Base-by-base conservation (phyloP, 257 asterid species). In the Salvia splendens region DNA sequence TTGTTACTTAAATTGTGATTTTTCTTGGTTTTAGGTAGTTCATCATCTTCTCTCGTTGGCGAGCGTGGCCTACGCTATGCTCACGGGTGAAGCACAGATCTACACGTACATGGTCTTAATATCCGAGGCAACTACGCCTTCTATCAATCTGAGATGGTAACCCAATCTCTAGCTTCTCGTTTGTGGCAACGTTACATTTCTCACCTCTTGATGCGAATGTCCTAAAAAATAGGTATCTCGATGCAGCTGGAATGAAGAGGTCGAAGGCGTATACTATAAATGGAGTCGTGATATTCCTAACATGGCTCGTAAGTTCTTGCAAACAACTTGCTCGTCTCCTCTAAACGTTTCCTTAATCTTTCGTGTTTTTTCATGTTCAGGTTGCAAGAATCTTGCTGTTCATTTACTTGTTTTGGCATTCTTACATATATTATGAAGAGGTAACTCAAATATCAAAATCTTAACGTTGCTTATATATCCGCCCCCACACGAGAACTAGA, bases 121-220 rank as follows among this genome's bases (percentile, higher is more conserved):
- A 41, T 92, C 96, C 4, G 98, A 92, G 89, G 84, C 93, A 68
- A 92, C 98, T 2, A 92, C 98, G 32, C 98, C 95, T 45, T 59
- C 76, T 16, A 73, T 92, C 85, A 92, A 92, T 76, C 72, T 92
- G 70, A 87, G 98, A 92, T 92, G 98, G 98, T 89, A 82, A 57
- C 20, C 17, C 16, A 4, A 64, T 8, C 1, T 43, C 12, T 16
- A 4, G 1, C 60, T 65, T 12, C n/a, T 14, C 38, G 11, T 61
- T 17, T 12, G 32, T 64, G 12, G 51, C 43, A 66, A 16, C 54
- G 12, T 56, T 57, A 51, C 47, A 12, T 68, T 6, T 42, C 70
- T 54, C 66, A 20, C 8, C 12, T 6, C 61, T 24, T 24, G 30
- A 24, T 24, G 24, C 14, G 28, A 24, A 7, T 28, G 45, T 64